Base-by-base conservation (phyloP, 257 asterid genomes). In the Craterostigma plantagineum region DNA sequence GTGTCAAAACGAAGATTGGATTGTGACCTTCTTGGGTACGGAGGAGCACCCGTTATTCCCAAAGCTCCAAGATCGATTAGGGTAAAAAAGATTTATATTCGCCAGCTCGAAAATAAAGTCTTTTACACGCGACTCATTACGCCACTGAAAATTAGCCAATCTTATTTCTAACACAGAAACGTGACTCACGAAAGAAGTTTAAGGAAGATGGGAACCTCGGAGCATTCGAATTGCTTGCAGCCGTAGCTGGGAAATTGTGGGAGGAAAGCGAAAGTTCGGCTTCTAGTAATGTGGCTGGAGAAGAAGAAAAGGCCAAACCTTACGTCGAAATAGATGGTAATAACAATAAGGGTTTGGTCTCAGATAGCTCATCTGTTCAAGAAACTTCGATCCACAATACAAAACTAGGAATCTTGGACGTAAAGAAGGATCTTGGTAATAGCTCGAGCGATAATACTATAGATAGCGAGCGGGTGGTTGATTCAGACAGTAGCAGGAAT, bases 171-270 rank as follows among this genome's bases (percentile, higher is more conserved):
- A 30, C n/a, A n/a, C 69, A 79, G 87, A 64, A 56, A 65, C 69
- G 68, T 57, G 58, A 60, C 18, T 51, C 52, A 8, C 54, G 13
- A n/a, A 73, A 54, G 37, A 62, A 49, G 27, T 14, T 38, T 33
- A 53, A 46, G 16, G 75, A 67, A 33, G 71, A 57, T 47, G 53
- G 45, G 38, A 63, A 70, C 40, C 62, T 66, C 47, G 68, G 79
- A 59, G 73, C 92, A 47, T 77, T 77, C 60, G 92, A 77, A 40
- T 51, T 77, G 47, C 68, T 77, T 57, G 92, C 92, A 10, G 79
- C 78, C 63, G 85, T 77, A 51, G 92, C 92, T 43, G 92, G 78
- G 37, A 60, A 77, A 54, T 59, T 77, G 17, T 62, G 68, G 46
- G 69, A 59, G 49, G 92, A 74, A 56, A 77, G 65, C 46, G 85